Base-by-base conservation (phyloP, 768 basidiomycete species). In the Pleurotus platypus region DNA sequence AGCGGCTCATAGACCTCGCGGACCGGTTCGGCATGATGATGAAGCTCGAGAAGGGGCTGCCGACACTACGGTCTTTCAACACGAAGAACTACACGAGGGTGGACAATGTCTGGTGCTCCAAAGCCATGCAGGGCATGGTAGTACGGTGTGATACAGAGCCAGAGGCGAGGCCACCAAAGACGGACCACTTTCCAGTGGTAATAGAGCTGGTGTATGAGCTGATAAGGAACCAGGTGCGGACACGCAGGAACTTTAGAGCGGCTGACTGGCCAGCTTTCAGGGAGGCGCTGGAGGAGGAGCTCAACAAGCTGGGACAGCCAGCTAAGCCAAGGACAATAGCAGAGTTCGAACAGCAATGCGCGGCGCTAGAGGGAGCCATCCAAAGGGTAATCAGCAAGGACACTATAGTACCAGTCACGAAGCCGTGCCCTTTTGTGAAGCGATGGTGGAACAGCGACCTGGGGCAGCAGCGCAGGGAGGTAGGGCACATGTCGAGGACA, bases 161-260 rank as follows among this genome's bases (percentile, higher is more conserved):
- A 0, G 46, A 30, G 0, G 16, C 16, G 1, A 56, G 56, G 0
- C 67, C 66, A 1, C 55, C 61, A 0, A 57, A 59, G 0, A 66
- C 73, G 0, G 72, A 76, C 63, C 74, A 76, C 46, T 60, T 71
- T 8, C 73, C 71, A 0, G 66, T 76, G 1, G 18, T 66, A 8
- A 69, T 63, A 0, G 45, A 40, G 1, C 4, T 76, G 0, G 63
- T 69, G 3, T 16, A 71, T 0, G 38, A 57, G 1, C 9, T 62
- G 1, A 16, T 58, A 3, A 5, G 30, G 5, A 22, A 51, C 2
- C 12, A 50, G 0, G 5, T n/a, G 1, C 16, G 46, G 8, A 58
- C 54, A 0, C 11, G 37, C 2, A 50, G 45, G 8, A 67, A 71
- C 58, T 75, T 61, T 55, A 47, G 57, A 1, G 55, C 18, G 0